Conservation (phyloP, 2,329 filamentous ascomycete species). For the Colletotrichum sp. region DNA sequence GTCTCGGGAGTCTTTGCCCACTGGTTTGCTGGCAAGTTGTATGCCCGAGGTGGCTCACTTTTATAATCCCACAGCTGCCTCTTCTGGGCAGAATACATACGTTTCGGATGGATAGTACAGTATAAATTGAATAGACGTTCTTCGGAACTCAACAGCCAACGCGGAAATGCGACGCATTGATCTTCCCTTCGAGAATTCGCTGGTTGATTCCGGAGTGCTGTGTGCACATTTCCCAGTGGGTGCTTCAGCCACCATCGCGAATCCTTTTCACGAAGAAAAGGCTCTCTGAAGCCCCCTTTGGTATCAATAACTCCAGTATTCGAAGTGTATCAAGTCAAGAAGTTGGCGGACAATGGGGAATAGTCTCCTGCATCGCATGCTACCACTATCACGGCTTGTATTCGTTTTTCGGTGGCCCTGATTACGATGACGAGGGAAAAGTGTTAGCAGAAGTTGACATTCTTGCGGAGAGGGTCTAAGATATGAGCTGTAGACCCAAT, state of each 20-base stretch:
- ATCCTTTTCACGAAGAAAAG: fast-evolving
- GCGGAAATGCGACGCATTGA: too few species aligned
- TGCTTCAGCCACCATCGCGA: too few species aligned
- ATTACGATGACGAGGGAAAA: background rate
- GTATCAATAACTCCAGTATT: background rate
- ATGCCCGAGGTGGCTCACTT: fast-evolving
- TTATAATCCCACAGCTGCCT: background rate
- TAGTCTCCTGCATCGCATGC: background rate
- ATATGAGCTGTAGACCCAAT: too few species aligned
- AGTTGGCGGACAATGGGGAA: background rate
- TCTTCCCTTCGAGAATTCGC: too few species aligned
- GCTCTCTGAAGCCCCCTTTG: background rate
- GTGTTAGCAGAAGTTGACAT: too few species aligned
- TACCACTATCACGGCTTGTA: fast-evolving
- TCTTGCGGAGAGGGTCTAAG: too few species aligned
- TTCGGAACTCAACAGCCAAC: background rate
- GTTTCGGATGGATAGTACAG: too few species aligned
- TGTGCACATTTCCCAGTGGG: too few species aligned
- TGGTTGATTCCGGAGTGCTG: too few species aligned
- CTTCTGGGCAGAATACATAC: background rate
- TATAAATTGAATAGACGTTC: too few species aligned
- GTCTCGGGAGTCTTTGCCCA: background rate
- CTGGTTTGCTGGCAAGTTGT: background rate
- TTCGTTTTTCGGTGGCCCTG: fast-evolving
- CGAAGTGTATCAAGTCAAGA: background rate